phyloP scores from a whole-genome alignment of 2,329 filamentous ascomycete species.

The Gnomoniopsis sp. region DNA sequence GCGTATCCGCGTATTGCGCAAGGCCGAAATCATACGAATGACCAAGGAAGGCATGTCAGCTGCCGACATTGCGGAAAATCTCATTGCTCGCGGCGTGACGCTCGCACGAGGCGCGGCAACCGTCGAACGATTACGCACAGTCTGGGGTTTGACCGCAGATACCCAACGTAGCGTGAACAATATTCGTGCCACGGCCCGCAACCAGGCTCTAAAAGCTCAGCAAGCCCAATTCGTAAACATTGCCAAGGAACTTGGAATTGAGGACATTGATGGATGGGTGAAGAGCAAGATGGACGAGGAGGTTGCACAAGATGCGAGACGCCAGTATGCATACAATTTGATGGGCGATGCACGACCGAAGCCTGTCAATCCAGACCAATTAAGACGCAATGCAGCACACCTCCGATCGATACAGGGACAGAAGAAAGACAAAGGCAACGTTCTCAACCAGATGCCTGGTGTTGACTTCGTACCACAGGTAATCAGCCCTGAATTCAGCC shows the following conservation, averaged over 20 bases:
- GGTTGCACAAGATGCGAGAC: slow-evolving; percentile 1
- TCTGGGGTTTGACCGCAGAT: slow-evolving; percentile 5
- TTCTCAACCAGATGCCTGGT: background rate
- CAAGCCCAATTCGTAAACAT: slow-evolving; percentile 12
- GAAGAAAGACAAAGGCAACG: background rate
- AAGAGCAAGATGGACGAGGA: slow-evolving; percentile 14
- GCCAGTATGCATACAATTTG: slow-evolving; percentile 5
- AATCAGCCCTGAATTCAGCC: background rate
- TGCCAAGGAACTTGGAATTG: slow-evolving; percentile 7
- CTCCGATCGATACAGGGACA: background rate
- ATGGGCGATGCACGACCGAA: slow-evolving; percentile 10
- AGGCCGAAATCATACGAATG: slow-evolving; percentile 16
- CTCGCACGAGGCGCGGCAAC: slow-evolving; percentile 5
- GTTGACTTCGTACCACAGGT: background rate
- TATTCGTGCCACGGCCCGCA: slow-evolving; percentile 1
- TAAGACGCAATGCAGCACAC: background rate
- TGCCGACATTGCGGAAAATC: slow-evolving; percentile 6
- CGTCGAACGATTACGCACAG: slow-evolving; percentile 9
- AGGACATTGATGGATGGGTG: slow-evolving; percentile 5
- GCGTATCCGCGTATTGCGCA: slow-evolving; percentile 11
- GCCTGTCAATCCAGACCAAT: background rate
- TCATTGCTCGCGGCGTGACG: slow-evolving; percentile 5
- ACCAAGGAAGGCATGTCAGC: slow-evolving; percentile 9
- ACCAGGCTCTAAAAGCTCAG: background rate
- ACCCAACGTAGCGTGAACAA: slow-evolving; percentile 1